A percentile compares a stretch with the other conserved stretches of the same genome.
Conservation (phyloP, 495 filamentous ascomycete genomes). For the Penicillium nucicola region DNA sequence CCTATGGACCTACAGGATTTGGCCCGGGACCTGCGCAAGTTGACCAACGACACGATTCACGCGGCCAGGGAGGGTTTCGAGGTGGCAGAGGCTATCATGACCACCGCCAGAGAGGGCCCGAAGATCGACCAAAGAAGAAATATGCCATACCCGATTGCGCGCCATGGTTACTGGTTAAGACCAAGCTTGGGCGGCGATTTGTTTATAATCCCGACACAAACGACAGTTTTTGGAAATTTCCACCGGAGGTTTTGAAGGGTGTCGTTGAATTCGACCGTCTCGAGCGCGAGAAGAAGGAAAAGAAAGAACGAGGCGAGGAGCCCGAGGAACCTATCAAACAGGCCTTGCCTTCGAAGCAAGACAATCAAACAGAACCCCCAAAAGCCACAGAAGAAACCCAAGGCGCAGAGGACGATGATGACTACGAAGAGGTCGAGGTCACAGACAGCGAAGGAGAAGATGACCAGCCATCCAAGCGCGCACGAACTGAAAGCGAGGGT, state of each 20-base stretch:
- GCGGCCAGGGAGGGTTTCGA: conserved; percentile 38
- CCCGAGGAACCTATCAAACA: conserved; percentile 22
- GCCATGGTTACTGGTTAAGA: conserved; percentile 92
- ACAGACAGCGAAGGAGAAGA: conserved; percentile 63
- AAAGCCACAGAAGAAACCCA: conserved; percentile 9
- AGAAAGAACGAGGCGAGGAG: conserved; percentile 37
- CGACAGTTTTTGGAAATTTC: conserved; percentile 90
- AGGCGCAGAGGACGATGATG: conserved; percentile 51
- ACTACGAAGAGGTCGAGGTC: conserved; percentile 89
- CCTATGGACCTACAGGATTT: conserved; percentile 33
- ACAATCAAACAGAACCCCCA: conserved; percentile 2
- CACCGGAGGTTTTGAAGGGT: conserved; percentile 74
- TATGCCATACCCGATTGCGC: conserved; percentile 73
- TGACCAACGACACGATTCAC: conserved; percentile 20
- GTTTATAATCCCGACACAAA: conserved; percentile 80
- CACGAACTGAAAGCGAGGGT: conserved; percentile 55
- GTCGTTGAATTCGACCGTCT: conserved; percentile 67
- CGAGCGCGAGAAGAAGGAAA: conserved; percentile 50
- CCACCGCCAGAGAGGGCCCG: conserved; percentile 54
- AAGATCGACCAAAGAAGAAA: conserved; percentile 80
- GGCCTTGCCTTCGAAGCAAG: neutral
- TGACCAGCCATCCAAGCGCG: conserved; percentile 59
- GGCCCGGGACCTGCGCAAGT: conserved; percentile 11
- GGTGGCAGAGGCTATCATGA: conserved; percentile 52
- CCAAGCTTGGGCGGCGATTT: conserved; percentile 82